Evolutionary conservation across 106 monocot genomes (phyloP).

Genomic region (Platanthera guangdongensis): DNA sequence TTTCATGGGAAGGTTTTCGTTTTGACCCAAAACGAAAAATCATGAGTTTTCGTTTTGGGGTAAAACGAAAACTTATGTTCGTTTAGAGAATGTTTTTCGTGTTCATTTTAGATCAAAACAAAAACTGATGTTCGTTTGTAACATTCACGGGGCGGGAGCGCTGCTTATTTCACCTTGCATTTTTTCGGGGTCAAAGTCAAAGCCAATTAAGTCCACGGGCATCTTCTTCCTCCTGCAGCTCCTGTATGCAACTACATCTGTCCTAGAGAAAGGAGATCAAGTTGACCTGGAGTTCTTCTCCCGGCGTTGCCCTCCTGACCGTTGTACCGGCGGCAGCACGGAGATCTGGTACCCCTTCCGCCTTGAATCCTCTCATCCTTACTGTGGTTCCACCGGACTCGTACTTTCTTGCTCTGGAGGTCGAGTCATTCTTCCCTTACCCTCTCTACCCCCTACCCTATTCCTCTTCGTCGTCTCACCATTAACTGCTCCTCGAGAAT

Average conservation of each 20-base stretch:
- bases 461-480: slow-evolving; percentile 1
- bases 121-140: no score
- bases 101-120: no score
- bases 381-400: neutral
- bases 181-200: no score
- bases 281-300: neutral
- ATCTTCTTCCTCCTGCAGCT: neutral
- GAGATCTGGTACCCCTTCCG: slow-evolving; percentile 11
- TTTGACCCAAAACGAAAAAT: no score
- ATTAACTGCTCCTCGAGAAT: slow-evolving; percentile 5
- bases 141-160: no score
- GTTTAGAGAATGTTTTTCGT: no score
- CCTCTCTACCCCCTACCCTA: neutral
- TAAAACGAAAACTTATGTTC: no score
- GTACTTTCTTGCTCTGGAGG: slow-evolving; percentile 6
- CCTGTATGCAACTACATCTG: neutral
- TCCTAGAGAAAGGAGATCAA: neutral
- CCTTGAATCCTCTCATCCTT: slow-evolving; percentile 1
- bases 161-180: no score
- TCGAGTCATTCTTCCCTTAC: slow-evolving; percentile 4
- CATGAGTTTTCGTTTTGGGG: no score
- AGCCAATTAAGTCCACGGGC: no score
- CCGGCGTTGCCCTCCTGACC: slow-evolving; percentile 3
- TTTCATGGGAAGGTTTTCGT: no score
- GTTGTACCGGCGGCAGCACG: neutral